Base-by-base conservation (phyloP, 495 filamentous ascomycete species). In the Neurospora intermedia region DNA sequence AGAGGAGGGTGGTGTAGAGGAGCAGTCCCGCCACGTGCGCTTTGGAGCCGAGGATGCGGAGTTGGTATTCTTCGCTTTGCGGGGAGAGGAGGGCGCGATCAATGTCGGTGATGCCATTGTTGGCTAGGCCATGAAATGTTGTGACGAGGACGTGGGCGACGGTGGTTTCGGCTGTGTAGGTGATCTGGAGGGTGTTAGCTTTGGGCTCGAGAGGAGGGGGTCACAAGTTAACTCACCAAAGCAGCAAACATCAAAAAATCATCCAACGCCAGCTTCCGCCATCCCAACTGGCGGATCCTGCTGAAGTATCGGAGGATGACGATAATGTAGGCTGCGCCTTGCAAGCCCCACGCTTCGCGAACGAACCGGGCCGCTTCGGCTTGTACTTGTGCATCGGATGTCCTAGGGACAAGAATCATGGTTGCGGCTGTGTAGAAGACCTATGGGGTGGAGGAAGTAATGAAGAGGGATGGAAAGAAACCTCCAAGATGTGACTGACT, bases 1-100 rank as follows among this genome's bases (percentile, higher is more conserved):
- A 91, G 11, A 91, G 75, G 20, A 89, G 73, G 16, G 86, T 81
- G 0, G 85, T 87, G 71, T 90, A 91, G 2, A 86, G 74, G 13
- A 85, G 87, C 88, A 88, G 89, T 1, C 88, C 87, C 2, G 85
- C 78, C 3, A 90, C 82, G 72, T 91, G 89, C 5, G 85, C 85
- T 76, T 89, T 90, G 54, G 87, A 89, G 2, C 88, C 88, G 23
- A 83, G 84, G 5, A 90, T 84, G 20, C 81, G 76, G 27, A 84
- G 74, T 10, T 43, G 75, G 69, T 85, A 90, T 76, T 90, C 88
- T 23, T 80, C 71, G 6, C 84, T 85, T 13, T 74, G 48, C 0
- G 85, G 83, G 15, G 83, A 78, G 6, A 90, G 78, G 0, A 81
- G 71, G 9, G 72, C 76, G 10, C 89, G 83, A 45, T 88, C 70